Evolutionary conservation across 306 rosid species (phyloP), one percentile per base, ranked within the genome.

Genomic region (Morella rubra): DNA sequence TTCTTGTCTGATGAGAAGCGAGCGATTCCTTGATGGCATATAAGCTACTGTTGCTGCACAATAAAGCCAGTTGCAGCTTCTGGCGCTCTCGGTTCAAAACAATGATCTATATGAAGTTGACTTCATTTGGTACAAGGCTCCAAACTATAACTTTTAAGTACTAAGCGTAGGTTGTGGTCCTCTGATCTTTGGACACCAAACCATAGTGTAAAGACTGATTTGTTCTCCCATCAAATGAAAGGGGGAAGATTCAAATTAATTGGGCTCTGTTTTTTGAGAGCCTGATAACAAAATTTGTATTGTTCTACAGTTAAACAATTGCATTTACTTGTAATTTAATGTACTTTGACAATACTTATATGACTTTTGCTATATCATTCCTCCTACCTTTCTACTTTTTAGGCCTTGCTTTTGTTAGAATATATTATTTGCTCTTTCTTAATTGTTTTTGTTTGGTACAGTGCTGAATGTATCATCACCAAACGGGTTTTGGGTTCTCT

Each of bases 221-320:
- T 61, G 49, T 66, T 66, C 27, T 66, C 71, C 71, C 71, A 18
- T 42, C 9, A n/a, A 3, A 40, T 54, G 22, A 46, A 47, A 15
- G 19, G 20, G 24, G 41, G 74, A 55, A n/a, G 53, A 76, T 67
- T 71, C 40, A 37, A 6, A n/a, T 69, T 61, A 7, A 53, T 53
- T 46, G 32, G 84, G 84, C 73, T 44, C 46, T 71, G 74, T 81
- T 81, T 76, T 81, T 65, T 18, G 24, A 77, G 46, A 66, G 85
- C 85, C 78, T 73, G 64, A 22, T 68, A 72, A 22, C 80, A 6
- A 53, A 10, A 51, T 69, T 27, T 71, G 4, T 75, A 75, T 60
- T 44, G 69, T 70, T 65, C 27, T 22, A 62, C 19, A 7, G 24
- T 16, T 13, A 5, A 44, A 52, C 72, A 37, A 22, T 20, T 3